phyloP scores from a whole-genome alignment of 306 rosid genomes.

The Mucuna pruriens region DNA sequence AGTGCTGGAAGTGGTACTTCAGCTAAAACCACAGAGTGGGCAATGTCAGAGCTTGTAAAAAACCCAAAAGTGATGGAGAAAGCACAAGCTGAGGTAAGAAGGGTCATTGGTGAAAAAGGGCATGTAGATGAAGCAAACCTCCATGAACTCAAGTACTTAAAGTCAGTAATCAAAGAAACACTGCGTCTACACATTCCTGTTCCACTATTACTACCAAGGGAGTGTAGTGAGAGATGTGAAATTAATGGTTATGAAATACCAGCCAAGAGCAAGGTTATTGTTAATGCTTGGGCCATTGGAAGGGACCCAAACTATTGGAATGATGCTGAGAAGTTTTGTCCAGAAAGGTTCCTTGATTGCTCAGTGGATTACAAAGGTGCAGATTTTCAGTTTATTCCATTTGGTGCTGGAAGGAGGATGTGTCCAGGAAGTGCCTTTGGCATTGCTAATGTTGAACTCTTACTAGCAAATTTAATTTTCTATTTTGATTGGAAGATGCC shows the following conservation, averaged over 20 bases:
- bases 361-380: constrained; percentile 18
- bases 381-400: constrained; percentile 29
- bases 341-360: constrained; percentile 21
- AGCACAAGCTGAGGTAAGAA: constrained; percentile 51
- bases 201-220: constrained; percentile 41
- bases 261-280: constrained; percentile 28
- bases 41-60: constrained; percentile 53
- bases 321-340: constrained; percentile 4
- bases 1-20: constrained; percentile 52
- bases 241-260: constrained; percentile 35
- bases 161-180: constrained; percentile 37
- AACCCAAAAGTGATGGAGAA: constrained; percentile 46
- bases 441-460: not conserved
- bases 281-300: constrained; percentile 36
- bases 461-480: constrained; percentile 1
- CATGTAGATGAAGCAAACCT: constrained; percentile 34
- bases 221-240: constrained; percentile 26
- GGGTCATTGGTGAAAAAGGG: constrained; percentile 31
- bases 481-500: constrained; percentile 32
- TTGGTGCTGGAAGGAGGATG: constrained; percentile 38
- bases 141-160: constrained; percentile 27
- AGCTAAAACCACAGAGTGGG: constrained; percentile 44
- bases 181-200: constrained; percentile 35
- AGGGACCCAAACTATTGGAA: constrained; percentile 30
- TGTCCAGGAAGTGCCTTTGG: constrained; percentile 39